phyloP scores from a whole-genome alignment of 257 asterid genomes.

The Plantago major region DNA sequence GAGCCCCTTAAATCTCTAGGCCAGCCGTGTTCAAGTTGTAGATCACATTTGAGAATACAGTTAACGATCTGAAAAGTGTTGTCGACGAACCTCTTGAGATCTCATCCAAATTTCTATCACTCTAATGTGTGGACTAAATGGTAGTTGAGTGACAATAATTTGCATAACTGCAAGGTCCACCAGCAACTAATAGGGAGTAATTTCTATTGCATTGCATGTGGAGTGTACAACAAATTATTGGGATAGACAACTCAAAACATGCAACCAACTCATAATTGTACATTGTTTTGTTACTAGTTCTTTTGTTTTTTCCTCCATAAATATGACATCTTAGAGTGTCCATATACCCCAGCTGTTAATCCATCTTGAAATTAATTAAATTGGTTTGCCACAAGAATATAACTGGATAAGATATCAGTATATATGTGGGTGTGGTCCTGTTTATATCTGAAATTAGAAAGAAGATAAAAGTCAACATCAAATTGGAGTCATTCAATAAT shows the following conservation, averaged over 20 bases:
- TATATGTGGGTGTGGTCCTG: conserved; percentile 8
- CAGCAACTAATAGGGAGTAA: conserved; percentile 16
- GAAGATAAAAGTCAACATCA: background rate
- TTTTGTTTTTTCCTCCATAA: background rate
- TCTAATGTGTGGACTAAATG: too few relatives aligned
- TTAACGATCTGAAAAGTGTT: too few relatives aligned
- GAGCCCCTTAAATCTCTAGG: too few relatives aligned
- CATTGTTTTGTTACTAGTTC: background rate
- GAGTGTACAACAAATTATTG: conserved; percentile 17
- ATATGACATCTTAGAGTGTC: background rate
- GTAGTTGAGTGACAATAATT: too few relatives aligned
- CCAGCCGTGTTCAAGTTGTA: too few relatives aligned
- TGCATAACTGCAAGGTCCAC: conserved; percentile 13
- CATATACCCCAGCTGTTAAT: background rate
- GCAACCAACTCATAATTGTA: background rate
- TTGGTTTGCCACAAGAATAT: background rate
- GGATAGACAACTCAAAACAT: conserved; percentile 1
- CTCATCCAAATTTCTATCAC: too few relatives aligned
- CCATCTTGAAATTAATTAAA: background rate
- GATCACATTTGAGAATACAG: too few relatives aligned
- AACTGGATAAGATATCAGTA: background rate
- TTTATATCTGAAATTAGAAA: background rate
- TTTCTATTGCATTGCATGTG: conserved; percentile 24
- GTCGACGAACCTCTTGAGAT: too few relatives aligned
- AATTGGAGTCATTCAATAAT: background rate